Base-by-base conservation (phyloP, 169 alveolate species). In the Plasmodium sp. region DNA sequence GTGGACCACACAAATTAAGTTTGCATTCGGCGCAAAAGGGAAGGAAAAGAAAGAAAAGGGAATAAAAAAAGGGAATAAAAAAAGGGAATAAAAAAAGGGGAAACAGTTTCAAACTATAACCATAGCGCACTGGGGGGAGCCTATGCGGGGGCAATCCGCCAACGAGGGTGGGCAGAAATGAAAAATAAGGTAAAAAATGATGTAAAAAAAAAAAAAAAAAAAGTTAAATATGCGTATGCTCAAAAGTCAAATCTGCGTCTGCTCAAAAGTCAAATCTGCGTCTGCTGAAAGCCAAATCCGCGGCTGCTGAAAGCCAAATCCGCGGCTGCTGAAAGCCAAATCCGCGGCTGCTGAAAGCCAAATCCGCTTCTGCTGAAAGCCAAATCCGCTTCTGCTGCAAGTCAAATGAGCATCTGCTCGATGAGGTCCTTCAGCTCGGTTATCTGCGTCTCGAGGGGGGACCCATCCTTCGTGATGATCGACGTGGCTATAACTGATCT, bases 401-500 rank as follows among this genome's bases (percentile, higher is more conserved):
- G 12, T 94, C 94, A 99, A 86, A 99, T 97, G 95, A 99, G 97
- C 94, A 99, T 98, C 97, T 98, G 98, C 96, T 99, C 99, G 93
- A 99, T 98, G 92, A 97, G 97, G 96, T 98, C 99, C 97, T 99
- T 99, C 94, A 99, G 96, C 79, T 98, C 99, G 36, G 98, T 97
- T 92, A 99, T 98, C 96, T 98, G 99, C 71, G 98, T 96, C 95
- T 98, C 98, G 85, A 99, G 96, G 84, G 98, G 98, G 36, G 99
- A 98, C 2, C 99, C 99, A 83, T 98, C 99, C 84, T 98, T 98
- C 82, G 98, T 97, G 79, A 98, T 98, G 91, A 99, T 98, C 58
- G 99, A 98, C 72, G 99, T 99, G 18, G 99, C 99, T 54, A 99
- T 98, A 82, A 99, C 99, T 39, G 99, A 99, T 94, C 99, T 97